Percentiles rank a stretch among this genome's conserved stretches.
Conservation (phyloP, 2,329 filamentous ascomycete genomes). For the Chaetoscypha palmicola region DNA sequence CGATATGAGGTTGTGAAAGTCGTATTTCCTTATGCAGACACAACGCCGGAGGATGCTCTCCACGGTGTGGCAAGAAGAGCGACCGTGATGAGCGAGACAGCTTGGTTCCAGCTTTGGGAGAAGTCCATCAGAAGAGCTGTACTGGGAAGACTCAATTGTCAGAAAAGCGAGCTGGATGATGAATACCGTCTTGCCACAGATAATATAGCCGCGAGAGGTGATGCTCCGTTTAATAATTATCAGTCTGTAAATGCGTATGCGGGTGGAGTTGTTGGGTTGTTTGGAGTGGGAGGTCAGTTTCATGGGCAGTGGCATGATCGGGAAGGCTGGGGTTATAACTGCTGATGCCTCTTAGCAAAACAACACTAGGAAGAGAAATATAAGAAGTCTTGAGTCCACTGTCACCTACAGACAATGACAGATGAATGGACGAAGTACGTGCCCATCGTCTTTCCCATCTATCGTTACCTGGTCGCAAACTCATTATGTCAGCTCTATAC, state of each 20-base stretch:
- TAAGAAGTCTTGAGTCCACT: too few relatives aligned
- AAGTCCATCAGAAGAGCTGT: conserved; percentile 53
- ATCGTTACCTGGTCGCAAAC: too few relatives aligned
- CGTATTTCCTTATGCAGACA: conserved; percentile 37
- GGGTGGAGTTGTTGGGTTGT: not conserved
- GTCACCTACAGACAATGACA: too few relatives aligned
- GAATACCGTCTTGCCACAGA: conserved; percentile 43
- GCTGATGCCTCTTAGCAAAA: not conserved
- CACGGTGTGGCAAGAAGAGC: conserved; percentile 13
- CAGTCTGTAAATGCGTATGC: not conserved
- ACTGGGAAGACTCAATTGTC: conserved; percentile 39
- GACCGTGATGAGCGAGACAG: conserved; percentile 36
- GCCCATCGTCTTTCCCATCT: too few relatives aligned
- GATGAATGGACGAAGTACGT: too few relatives aligned
- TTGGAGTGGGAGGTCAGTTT: conserved; percentile 1
- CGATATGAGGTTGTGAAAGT: conserved; percentile 57
- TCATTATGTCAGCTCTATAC: too few relatives aligned
- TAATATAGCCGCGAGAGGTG: conserved; percentile 16
- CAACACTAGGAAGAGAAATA: too few relatives aligned
- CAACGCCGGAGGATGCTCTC: conserved; percentile 8
- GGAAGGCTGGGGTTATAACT: conserved; percentile 6
- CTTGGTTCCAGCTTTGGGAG: conserved; percentile 59
- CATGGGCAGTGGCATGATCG: conserved; percentile 6
- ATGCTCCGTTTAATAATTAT: not conserved
- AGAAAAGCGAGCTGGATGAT: conserved; percentile 46